Base-by-base conservation (phyloP, 164 flowering plant species). In the Vitis labrusca region DNA sequence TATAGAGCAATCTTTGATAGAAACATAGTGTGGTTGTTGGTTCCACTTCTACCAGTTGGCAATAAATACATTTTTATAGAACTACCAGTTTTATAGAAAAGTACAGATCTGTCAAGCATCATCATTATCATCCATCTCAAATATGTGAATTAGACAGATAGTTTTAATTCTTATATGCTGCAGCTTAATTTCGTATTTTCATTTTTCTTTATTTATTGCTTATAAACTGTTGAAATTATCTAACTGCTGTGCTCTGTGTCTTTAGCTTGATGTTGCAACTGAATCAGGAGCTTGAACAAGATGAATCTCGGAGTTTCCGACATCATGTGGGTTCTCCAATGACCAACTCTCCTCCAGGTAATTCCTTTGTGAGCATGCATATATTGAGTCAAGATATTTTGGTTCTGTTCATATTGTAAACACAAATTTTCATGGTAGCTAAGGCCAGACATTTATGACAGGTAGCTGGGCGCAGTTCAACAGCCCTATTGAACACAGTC, bases 271-370 rank as follows among this genome's bases (percentile, higher is more conserved):
- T 94, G 90, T 85, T 80, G 71, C 97, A 92, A 77, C 53, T 92
- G 71, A 87, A 80, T 77, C 98, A 92, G 80, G 97, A 91, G 50
- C 81, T 84, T 68, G 98, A 92, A 29, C 89, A 77, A 71, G 97
- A 92, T 76, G 98, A 92, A 63, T 60, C 87, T 61, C 77, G 86
- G 64, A 75, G 73, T 68, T 88, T 85, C 50, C 76, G 84, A 2
- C 86, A 79, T 74, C 94, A 79, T 71, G 81, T 86, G 65, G 97
- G 97, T 85, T 94, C 97, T 29, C 95, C 98, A 14, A 59, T 94
- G 29, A 70, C 81, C 50, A 92, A 77, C 73, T 94, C 98, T 73
- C 97, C 97, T 9, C 95, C 98, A 65, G 94, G 98, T 90, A 73
- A 61, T 37, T n/a, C 27, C 51, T 63, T 62, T 66, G 1, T 53